Evolutionary conservation across 1,284 basidiomycete species (phyloP), one percentile per base, ranked within the genome.

Genomic region (Ceratobasidium sp.): DNA sequence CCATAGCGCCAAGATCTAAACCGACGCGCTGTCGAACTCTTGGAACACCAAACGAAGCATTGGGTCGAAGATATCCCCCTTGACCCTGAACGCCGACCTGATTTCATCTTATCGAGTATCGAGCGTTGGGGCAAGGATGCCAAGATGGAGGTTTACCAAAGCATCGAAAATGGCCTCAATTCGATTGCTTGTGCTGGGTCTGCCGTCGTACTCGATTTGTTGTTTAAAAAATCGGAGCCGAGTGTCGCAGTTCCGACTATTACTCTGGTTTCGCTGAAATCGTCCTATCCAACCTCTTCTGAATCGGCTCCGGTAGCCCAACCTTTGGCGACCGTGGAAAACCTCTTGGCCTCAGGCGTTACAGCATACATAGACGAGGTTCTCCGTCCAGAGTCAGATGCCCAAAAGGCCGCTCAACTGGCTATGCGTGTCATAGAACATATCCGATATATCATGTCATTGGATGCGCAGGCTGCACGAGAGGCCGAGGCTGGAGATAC

Each of bases 201-300:
- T 78, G 87, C 92, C 9, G 82, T 93, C 14, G 91, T 93, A 32
- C 81, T 93, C 67, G 91, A 93, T 77, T 83, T 92, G 72, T 88
- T 88, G 36, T 86, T 72, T 80, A 79, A 45, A 78, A 71, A 52
- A 36, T 48, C 18, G 16, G 34, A 16, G 4, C 28, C 46, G 26
- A 65, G 16, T 18, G 36, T 34, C 9, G 32, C 28, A 6, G 16
- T 32, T 21, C 82, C 81, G 9, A 72, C 72, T 8, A 80, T 90
- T 32, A 79, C 78, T 34, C 83, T 89, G 16, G 80, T 82, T 0
- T 84, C 81, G 46, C 85, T 92, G 74, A 92, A 90, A 78, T 90
- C 89, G 1, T 88, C 89, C 2, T 92, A 90, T 79, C 91, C 91
- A 0, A 83, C 88, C n/a, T 82, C 85, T 6, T 83, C 82, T 71